These are phyloP conservation scores for Mrakia gelida DNA, from an alignment of 768 basidiomycete species.

Conservation along the genomic window DNA sequence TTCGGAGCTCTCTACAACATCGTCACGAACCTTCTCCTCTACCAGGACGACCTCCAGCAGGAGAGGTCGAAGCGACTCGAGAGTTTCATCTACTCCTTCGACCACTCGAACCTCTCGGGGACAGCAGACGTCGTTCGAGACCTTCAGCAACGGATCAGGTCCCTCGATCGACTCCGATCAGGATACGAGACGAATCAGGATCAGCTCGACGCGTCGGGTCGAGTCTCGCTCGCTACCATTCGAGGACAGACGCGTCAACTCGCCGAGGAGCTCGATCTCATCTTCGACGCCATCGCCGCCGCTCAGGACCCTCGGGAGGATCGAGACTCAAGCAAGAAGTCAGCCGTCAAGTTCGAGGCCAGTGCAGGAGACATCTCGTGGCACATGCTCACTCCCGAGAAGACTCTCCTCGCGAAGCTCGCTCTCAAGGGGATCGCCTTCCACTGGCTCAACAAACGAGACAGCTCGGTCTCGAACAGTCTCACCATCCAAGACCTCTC, in stretches of 20 bases:
- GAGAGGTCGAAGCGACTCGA: conserved; percentile 28
- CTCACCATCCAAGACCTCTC: conserved; percentile 69
- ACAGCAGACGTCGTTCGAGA: conserved; percentile 39
- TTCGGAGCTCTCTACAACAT: conserved; percentile 59
- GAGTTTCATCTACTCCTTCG: conserved; percentile 29
- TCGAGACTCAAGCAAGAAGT: conserved; percentile 52
- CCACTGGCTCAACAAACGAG: conserved; percentile 77
- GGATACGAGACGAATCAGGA: conserved; percentile 45
- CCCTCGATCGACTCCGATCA: conserved; percentile 47
- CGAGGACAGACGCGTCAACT: conserved; percentile 68
- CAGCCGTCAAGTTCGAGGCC: conserved; percentile 73
- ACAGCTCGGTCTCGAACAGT: conserved; percentile 77
- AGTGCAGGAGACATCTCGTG: conserved; percentile 83
- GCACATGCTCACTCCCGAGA: conserved; percentile 72
- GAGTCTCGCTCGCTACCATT: conserved; percentile 57
- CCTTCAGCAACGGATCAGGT: conserved; percentile 67
- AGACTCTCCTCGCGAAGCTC: conserved; percentile 72
- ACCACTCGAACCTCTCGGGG: conserved; percentile 31
- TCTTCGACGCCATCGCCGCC: conserved; percentile 71
- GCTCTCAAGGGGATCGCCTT: conserved; percentile 74
- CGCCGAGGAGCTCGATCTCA: conserved; percentile 70
- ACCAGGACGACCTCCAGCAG: conserved; percentile 63
- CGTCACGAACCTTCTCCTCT: conserved; percentile 80
- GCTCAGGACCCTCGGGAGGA: conserved; percentile 62
- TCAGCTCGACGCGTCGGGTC: conserved; percentile 44